Evolutionary conservation across 306 rosid species (phyloP).

Genomic region (Cicer cuneatum): DNA sequence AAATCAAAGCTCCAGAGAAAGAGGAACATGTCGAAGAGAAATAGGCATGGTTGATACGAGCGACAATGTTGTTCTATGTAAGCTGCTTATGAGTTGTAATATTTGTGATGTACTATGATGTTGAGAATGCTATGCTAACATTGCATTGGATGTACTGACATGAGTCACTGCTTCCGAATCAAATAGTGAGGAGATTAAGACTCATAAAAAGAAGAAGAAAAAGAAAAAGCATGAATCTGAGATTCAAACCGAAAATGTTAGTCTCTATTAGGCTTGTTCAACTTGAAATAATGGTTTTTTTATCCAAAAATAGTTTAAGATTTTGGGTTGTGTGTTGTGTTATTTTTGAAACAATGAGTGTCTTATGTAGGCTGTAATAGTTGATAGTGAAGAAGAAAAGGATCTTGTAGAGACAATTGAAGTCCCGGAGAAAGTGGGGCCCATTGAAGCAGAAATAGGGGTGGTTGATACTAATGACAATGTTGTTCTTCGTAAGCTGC

Average conservation of each 20-base stretch:
- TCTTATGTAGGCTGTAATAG: constrained; percentile 48
- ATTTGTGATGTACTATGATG: constrained; percentile 22
- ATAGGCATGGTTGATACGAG: constrained; percentile 40
- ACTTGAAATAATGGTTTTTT: not conserved
- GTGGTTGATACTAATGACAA: constrained; percentile 53
- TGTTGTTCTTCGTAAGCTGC: constrained; percentile 76
- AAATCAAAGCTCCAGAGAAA: constrained; percentile 30
- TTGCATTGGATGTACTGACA: no score
- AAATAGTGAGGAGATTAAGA: not conserved
- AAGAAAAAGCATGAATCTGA: constrained; percentile 42
- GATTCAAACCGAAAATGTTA: constrained; percentile 49
- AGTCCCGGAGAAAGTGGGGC: constrained; percentile 38
- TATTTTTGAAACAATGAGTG: not conserved
- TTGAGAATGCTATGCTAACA: no score
- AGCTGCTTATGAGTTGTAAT: constrained; percentile 75
- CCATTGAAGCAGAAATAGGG: constrained; percentile 44
- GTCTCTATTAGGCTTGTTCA: not conserved
- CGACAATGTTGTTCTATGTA: constrained; percentile 68
- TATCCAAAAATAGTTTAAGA: not conserved
- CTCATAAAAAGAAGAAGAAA: constrained; percentile 40
- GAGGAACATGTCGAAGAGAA: constrained; percentile 46
- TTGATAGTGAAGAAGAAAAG: constrained; percentile 44
- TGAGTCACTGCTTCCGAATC: no score
- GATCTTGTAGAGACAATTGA: constrained; percentile 26
- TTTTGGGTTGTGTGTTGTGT: not conserved